A percentile compares a stretch with the other conserved stretches of the same genome.
These are phyloP conservation scores for Lachancea quebecensis DNA, from an alignment of 805 yeast genomes.

Conservation along the genomic window DNA sequence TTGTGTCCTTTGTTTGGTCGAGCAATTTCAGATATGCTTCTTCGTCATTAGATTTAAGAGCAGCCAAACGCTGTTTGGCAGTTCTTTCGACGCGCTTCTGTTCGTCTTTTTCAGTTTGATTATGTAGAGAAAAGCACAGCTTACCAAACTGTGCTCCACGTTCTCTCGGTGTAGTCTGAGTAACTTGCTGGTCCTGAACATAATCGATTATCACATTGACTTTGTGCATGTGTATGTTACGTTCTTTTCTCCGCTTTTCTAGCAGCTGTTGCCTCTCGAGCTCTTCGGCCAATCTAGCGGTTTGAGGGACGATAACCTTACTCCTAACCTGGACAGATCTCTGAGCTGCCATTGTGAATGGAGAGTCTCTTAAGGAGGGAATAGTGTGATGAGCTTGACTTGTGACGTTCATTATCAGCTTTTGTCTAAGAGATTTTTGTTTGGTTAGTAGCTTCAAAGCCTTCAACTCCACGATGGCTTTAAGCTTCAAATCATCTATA, in stretches of 20 bases:
- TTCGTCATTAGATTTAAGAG: constrained; percentile 80
- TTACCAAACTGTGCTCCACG: constrained; percentile 29
- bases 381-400: constrained; percentile 50
- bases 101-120: constrained; percentile 61
- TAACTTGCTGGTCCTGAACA: constrained; percentile 26
- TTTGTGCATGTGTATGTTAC: constrained; percentile 44
- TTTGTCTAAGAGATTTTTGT: constrained; percentile 65
- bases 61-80: constrained; percentile 84
- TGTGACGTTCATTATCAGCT: constrained; percentile 46
- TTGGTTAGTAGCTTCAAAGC: constrained; percentile 56
- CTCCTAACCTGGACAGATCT: constrained; percentile 62
- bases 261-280: constrained; percentile 63
- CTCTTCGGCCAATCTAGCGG: constrained; percentile 69
- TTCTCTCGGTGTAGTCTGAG: constrained; percentile 19
- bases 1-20: constrained; percentile 81
- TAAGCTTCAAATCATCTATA: constrained; percentile 54
- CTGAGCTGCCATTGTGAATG: constrained; percentile 58
- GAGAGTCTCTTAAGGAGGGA: constrained; percentile 44
- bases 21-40: constrained; percentile 78
- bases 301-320: constrained; percentile 64
- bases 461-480: constrained; percentile 63
- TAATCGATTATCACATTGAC: constrained; percentile 35
- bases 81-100: constrained; percentile 66
- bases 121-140: constrained; percentile 21
- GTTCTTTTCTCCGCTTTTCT: constrained; percentile 49